Conservation (phyloP, 2,329 filamentous ascomycete species). For the Neonectria sp. region DNA sequence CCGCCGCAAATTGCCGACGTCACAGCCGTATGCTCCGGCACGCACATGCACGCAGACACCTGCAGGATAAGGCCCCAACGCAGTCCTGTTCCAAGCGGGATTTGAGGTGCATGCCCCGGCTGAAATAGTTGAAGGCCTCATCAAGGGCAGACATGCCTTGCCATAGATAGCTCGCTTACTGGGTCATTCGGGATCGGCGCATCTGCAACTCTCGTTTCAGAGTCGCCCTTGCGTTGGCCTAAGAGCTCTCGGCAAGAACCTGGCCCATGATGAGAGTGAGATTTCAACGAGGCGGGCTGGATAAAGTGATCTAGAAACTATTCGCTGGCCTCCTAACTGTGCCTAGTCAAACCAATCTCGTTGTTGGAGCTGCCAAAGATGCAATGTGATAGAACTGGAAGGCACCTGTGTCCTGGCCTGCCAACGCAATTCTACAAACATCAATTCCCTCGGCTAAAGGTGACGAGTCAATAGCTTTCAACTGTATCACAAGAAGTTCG, state of each 20-base stretch:
- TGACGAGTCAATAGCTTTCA: too few relatives aligned
- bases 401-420: not conserved
- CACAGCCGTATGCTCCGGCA: conserved; percentile 7
- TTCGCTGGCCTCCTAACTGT: not conserved
- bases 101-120: not conserved
- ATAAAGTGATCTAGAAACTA: not conserved
- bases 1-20: conserved; percentile 8
- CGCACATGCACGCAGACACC: conserved; percentile 1
- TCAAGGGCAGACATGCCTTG: not conserved
- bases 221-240: not conserved
- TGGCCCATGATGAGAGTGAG: not conserved
- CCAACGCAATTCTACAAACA: too few relatives aligned
- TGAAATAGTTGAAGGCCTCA: not conserved
- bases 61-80: conserved; percentile 8
- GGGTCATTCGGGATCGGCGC: not conserved
- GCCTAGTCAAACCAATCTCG: not conserved
- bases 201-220: not conserved
- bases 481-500: too few relatives aligned
- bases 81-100: conserved; percentile 3
- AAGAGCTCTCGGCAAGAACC: not conserved
- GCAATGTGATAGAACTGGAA: not conserved
- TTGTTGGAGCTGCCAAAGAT: not conserved
- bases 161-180: not conserved
- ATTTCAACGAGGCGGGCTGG: not conserved
- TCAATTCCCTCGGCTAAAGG: too few relatives aligned